Base-by-base conservation (phyloP, 495 filamentous ascomycete species). In the Hypoxylon perforatum region DNA sequence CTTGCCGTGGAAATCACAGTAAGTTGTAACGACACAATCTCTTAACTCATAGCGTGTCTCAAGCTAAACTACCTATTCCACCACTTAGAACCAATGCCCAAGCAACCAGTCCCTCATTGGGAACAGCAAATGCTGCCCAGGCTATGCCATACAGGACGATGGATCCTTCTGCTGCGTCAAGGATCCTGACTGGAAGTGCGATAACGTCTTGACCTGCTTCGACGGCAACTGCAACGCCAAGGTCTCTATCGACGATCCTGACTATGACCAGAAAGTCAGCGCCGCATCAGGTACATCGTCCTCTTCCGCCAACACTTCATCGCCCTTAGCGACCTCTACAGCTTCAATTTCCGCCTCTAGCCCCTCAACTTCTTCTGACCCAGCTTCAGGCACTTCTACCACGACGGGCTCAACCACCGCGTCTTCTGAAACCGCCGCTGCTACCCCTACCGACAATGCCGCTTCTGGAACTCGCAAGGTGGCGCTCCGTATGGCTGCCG, bases 91-190 rank as follows among this genome's bases (percentile, higher is more conserved):
- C 19, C 6, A 23, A 7, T 57, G 61, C 28, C 46, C 45, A 9
- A 45, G 36, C 4, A 47, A 38, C 2, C 52, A 64, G 14, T 12
- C 23, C 19, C 53, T 64, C 9, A 57, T 57, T 30, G n/a, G 23
- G 6, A 57, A 64, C 21, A 49, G 39, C 38, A 64, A 52, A 23
- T 64, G 61, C 53, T 64, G 61, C 38, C 61, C 52, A 8, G 53
- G 61, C 1, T 52, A 57, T 22, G 15, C 61, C 14, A 64, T 57
- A 35, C 21, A 36, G 15, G 25, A 9, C 12, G 45, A 56, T 14
- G 38, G 33, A 8, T 44, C 44, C 3, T 44, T 21, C 12, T 63
- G 60, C 52, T 63, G 51, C 14, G 53, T 63, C 15, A 42, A 35
- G 4, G 60, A 33, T 21, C 17, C n/a, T 33, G 14, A 30, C n/a